Evolutionary conservation across 371 early-diverging fungal genomes (phyloP).

Genomic region (Quaeritorhiza haematococci): DNA sequence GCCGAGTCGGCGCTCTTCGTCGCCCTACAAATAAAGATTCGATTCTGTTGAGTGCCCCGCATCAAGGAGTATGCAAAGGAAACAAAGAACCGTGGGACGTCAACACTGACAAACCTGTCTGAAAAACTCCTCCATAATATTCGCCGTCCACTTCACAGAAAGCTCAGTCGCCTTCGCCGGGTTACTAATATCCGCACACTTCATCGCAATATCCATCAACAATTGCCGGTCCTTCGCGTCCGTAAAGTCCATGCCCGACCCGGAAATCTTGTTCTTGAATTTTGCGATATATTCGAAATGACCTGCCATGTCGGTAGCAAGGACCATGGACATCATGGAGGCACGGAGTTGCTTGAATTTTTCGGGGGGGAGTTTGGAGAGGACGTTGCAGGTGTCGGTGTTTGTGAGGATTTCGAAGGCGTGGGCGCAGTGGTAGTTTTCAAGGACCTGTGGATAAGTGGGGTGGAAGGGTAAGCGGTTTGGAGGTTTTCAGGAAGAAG

Average conservation of each 20-base stretch:
- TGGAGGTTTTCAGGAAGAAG: not conserved
- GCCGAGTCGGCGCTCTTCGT: conserved; percentile 23
- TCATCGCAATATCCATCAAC: conserved; percentile 30
- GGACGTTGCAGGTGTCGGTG: conserved; percentile 23
- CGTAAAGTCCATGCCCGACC: conserved; percentile 8
- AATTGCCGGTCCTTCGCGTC: conserved; percentile 19
- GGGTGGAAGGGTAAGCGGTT: not conserved
- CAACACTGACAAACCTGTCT: conserved; percentile 11
- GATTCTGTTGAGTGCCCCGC: not conserved
- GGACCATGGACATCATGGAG: conserved; percentile 21
- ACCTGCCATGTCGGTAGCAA: conserved; percentile 32
- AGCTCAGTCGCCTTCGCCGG: conserved; percentile 27
- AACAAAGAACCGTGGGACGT: too few species aligned
- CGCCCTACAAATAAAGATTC: conserved; percentile 16
- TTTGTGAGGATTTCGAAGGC: conserved; percentile 67
- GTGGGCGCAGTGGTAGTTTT: conserved; percentile 81
- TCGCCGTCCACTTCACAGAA: conserved; percentile 22
- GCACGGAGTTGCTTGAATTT: conserved; percentile 5
- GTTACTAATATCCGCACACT: conserved; percentile 33
- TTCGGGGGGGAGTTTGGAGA: conserved; percentile 10
- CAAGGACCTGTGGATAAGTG: conserved; percentile 64
- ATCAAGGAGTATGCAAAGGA: not conserved
- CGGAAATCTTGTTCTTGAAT: conserved; percentile 29
- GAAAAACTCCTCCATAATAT: conserved; percentile 35
- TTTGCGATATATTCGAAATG: conserved; percentile 34